Evolutionary conservation across 2,329 filamentous ascomycete species (phyloP).

Genomic region (Neonectria sp.): DNA sequence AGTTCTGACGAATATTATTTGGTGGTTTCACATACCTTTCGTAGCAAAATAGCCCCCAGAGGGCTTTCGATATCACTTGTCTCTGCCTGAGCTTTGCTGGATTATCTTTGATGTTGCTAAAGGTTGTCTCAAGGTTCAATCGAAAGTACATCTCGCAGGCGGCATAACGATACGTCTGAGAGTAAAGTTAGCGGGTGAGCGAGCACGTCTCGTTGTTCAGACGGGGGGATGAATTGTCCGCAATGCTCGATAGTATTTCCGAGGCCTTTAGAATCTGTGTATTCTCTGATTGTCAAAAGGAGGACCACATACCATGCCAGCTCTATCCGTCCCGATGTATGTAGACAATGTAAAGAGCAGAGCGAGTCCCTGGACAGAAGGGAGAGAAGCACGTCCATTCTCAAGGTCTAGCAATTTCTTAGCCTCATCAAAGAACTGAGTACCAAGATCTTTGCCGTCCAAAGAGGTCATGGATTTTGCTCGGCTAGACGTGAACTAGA

Average conservation of each 20-base stretch:
- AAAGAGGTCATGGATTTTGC: constrained; percentile 35
- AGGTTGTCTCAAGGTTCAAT: constrained; percentile 28
- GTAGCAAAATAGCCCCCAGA: constrained; percentile 39
- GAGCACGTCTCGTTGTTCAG: background rate
- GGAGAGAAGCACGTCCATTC: constrained; percentile 34
- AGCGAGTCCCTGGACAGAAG: constrained; percentile 40
- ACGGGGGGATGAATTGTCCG: background rate
- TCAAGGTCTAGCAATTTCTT: constrained; percentile 44
- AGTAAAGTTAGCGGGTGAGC: background rate
- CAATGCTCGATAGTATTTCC: accelerated
- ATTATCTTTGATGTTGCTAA: constrained; percentile 20
- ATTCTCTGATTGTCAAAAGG: background rate
- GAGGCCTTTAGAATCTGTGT: background rate
- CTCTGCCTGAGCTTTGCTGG: constrained; percentile 1
- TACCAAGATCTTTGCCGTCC: constrained; percentile 34
- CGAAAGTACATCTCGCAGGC: constrained; percentile 39
- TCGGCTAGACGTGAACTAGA: constrained; percentile 39
- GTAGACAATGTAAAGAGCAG: constrained; percentile 37
- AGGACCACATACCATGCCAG: constrained; percentile 31
- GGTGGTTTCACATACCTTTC: constrained; percentile 35
- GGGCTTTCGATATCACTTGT: constrained; percentile 28
- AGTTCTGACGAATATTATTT: background rate
- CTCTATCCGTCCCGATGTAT: constrained; percentile 27
- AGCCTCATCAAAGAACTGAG: constrained; percentile 42
- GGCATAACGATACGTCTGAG: constrained; percentile 40